Base-by-base conservation (phyloP, 805 yeast genomes). In the Yarrowia osloensis region DNA sequence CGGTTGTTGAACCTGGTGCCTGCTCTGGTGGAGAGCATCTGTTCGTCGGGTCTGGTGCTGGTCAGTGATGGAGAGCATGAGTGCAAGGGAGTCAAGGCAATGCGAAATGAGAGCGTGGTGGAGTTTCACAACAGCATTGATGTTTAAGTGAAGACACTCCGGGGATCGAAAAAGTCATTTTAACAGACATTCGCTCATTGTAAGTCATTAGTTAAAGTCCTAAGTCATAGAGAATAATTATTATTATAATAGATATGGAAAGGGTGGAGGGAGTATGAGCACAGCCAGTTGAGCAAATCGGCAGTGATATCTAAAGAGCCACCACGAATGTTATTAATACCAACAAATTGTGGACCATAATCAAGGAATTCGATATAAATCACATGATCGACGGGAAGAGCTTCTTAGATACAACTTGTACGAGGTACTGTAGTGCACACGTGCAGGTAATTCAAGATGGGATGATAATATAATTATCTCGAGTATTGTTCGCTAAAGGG, bases 1-100 rank as follows among this genome's bases (percentile, higher is more conserved):
- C 87, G 88, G 67, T 74, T 95, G 66, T 79, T 94, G 67, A 79
- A 82, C 42, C 78, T 92, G 31, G 92, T 91, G 50, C 96, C 96
- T 0, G 87, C 88, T 65, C 77, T 93, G 46, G 84, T 89, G 7
- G 89, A 88, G 40, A 83, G 89, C 31, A 88, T 94, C 17, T 81
- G 96, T 68, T 86, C 89, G 1, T 82, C 88, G 67, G 98, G 98
- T 0, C 81, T 94, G 70, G 86, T 94, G 63, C 79, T 94, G 55
- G 94, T 93, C n/a, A 94, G 91, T 1, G 55, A 73, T 67, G 67
- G 69, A 49, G 67, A 70, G 3, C 70, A 65, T 15, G 70, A 69
- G 8, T 69, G 68, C 17, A 72, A 70, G 3, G 78, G 85, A 67
- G 83, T 85, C 22, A 91, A 90, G 74, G 96, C 96, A 5, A 76